Base-by-base conservation (phyloP, 495 filamentous ascomycete species). In the Aspergillus bridgeri region DNA sequence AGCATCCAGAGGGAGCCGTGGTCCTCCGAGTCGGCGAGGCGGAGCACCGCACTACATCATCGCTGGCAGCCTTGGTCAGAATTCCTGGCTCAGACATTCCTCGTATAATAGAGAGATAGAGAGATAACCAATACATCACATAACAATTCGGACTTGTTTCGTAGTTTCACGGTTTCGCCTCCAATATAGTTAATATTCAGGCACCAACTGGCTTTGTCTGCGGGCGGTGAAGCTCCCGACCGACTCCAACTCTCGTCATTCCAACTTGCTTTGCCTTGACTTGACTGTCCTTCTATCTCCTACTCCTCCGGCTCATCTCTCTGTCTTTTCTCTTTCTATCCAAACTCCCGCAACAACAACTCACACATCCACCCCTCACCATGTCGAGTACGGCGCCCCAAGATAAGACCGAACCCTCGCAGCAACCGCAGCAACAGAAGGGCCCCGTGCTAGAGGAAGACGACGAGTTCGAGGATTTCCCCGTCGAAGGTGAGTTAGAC, bases 401-500 rank as follows among this genome's bases (percentile, higher is more conserved):
- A 53, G 61, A 63, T 60, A 74, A 77, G 66, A 57, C 66, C 59
- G 73, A 75, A 48, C 57, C 69, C 55, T 65, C 76, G 19, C 69
- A 79, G 56, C 71, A 79, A 48, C 66, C 70, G 33, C 73, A 76
- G 54, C 77, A 83, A 67, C 83, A 85, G 65, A 81, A 80, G 52
- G 77, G 83, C 46, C 79, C 88, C 53, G 84, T 89, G 29, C 79
- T 97, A 21, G 94, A 96, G 68, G 94, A 98, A 67, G 94, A 98
- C 65, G 94, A 98, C 70, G 94, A 98, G 77, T 98, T 98, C 64
- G 94, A 98, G 73, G 94, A 98, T 73, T 98, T 98, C 73, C 95
- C 94, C 24, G 89, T 96, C 53, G 93, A 98, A 79, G 91, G 94
- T 96, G 72, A 51, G 61, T 21, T 54, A 18, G 13, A 13, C 48